These are phyloP conservation scores for Podospora pseudocomata DNA, from an alignment of 495 filamentous ascomycete genomes.

Conservation along the genomic window DNA sequence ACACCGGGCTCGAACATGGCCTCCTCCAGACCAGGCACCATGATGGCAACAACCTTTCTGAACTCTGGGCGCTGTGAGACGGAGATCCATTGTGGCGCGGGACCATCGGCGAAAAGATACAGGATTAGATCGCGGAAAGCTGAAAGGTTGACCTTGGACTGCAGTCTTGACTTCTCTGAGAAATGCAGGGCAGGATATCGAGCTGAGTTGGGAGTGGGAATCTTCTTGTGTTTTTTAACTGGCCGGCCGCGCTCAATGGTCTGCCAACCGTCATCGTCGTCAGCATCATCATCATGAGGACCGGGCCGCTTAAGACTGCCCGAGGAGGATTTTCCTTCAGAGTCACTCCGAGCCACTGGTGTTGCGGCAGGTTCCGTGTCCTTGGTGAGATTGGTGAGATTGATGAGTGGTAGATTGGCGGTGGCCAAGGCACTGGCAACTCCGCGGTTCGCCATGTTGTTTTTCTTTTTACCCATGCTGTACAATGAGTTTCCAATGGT, in stretches of 20 bases:
- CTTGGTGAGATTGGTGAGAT: not conserved
- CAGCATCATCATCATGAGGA: constrained; percentile 42
- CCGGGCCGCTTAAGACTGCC: constrained; percentile 40
- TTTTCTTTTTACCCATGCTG: constrained; percentile 31
- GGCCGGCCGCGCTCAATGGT: constrained; percentile 46
- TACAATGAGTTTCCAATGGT: not conserved
- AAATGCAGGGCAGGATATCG: constrained; percentile 75
- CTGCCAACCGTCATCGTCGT: constrained; percentile 47
- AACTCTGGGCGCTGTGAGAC: constrained; percentile 72
- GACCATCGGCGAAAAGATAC: constrained; percentile 85
- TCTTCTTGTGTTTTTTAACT: constrained; percentile 58
- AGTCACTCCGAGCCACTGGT: constrained; percentile 17
- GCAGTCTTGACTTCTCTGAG: constrained; percentile 61
- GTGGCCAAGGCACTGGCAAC: constrained; percentile 15
- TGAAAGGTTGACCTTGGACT: constrained; percentile 67
- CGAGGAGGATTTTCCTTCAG: constrained; percentile 11
- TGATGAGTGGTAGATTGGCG: not conserved
- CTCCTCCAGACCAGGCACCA: constrained; percentile 88
- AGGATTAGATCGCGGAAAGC: constrained; percentile 77
- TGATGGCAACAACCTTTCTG: constrained; percentile 81
- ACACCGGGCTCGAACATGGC: constrained; percentile 79
- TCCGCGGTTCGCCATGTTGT: constrained; percentile 20
- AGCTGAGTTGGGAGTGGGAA: constrained; percentile 43
- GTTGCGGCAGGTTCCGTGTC: constrained; percentile 12
- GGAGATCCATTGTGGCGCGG: constrained; percentile 81